Conservation (phyloP, 106 monocot species). For the Platanthera guangdongensis region DNA sequence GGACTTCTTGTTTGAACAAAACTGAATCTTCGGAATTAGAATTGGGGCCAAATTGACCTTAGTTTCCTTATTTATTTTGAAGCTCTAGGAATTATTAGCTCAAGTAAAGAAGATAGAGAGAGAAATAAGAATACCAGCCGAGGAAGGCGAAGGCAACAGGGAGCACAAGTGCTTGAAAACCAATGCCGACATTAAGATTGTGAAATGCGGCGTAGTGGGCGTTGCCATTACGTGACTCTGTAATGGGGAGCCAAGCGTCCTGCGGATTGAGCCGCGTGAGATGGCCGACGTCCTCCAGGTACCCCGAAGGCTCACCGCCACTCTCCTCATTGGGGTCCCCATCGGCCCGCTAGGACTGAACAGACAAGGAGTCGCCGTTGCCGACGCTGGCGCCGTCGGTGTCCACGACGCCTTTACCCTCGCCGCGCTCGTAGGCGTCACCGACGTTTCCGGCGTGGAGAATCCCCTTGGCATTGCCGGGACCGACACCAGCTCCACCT, state of each 20-base stretch:
- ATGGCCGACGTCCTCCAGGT: constrained; percentile 93
- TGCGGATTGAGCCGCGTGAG: constrained; percentile 92
- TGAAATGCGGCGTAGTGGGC: constrained; percentile 94
- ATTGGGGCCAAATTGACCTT: too few relatives aligned
- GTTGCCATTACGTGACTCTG: constrained; percentile 85
- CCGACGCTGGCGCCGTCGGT: constrained; percentile 20
- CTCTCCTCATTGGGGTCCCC: constrained; percentile 67
- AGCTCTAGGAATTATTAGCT: too few relatives aligned
- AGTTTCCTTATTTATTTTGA: too few relatives aligned
- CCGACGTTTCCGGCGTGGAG: constrained; percentile 48
- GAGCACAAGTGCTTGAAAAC: constrained; percentile 89
- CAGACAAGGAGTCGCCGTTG: constrained; percentile 43
- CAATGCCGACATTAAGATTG: constrained; percentile 84
- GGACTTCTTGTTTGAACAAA: too few relatives aligned
- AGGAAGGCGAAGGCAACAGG: constrained; percentile 87
- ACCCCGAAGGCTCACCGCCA: constrained; percentile 64
- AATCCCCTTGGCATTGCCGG: constrained; percentile 64
- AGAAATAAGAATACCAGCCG: constrained; percentile 45
- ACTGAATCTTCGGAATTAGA: too few relatives aligned
- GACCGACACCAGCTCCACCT: constrained; percentile 81
- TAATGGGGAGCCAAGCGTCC: constrained; percentile 96
- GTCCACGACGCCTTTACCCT: constrained; percentile 42
- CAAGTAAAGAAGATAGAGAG: neutral
- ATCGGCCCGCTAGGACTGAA: constrained; percentile 36
- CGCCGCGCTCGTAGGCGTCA: constrained; percentile 12